These are phyloP conservation scores for Ascochyta pisi DNA, from an alignment of 2,329 filamentous ascomycete genomes.

Conservation along the genomic window DNA sequence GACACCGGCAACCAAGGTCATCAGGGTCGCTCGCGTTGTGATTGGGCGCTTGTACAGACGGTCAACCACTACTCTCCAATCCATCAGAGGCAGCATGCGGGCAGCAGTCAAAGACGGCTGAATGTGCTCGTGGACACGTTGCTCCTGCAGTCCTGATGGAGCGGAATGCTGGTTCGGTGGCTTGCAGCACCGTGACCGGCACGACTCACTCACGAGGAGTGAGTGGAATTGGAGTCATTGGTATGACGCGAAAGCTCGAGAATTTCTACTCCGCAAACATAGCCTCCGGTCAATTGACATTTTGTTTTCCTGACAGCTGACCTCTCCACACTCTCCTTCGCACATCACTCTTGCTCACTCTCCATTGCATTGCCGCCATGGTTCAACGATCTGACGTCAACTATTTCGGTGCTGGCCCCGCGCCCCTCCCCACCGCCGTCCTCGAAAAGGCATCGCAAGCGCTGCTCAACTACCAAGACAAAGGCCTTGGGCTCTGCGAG, in stretches of 20 bases:
- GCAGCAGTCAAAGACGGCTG: constrained; percentile 11
- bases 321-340: constrained; percentile 9
- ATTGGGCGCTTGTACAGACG: constrained; percentile 33
- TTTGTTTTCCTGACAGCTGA: constrained; percentile 9
- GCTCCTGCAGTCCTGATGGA: constrained; percentile 1
- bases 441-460: constrained; percentile 78
- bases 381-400: constrained; percentile 75
- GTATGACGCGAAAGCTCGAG: constrained; percentile 33
- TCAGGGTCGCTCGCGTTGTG: constrained; percentile 29
- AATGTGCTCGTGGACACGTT: constrained; percentile 5
- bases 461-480: constrained; percentile 80
- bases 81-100: constrained; percentile 16
- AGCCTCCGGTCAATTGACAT: constrained; percentile 10
- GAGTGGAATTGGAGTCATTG: constrained; percentile 34
- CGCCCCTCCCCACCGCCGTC: constrained; percentile 81
- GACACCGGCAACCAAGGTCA: constrained; percentile 41
- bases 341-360: constrained; percentile 4
- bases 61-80: constrained; percentile 34
- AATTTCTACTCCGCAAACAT: constrained; percentile 24
- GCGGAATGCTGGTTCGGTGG: constrained; percentile 12
- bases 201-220: constrained; percentile 16
- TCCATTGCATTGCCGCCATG: constrained; percentile 57
- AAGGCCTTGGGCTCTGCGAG: constrained; percentile 85
- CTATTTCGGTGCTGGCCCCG: constrained; percentile 91
- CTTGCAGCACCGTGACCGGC: constrained; percentile 30